Conservation (phyloP, 345 rosid species). For the Euphorbia pulcherrima region DNA sequence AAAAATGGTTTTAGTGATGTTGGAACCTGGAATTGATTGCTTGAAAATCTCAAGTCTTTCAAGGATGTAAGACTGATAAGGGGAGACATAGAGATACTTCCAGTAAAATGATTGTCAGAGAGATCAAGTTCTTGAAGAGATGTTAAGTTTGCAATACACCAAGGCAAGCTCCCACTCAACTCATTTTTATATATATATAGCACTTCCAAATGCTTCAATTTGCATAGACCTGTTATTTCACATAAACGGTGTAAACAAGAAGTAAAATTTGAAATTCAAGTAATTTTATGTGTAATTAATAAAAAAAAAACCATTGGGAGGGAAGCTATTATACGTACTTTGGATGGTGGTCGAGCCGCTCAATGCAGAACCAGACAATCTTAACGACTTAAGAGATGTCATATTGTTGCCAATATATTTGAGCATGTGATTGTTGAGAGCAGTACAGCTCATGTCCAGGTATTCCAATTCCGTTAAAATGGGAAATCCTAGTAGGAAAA, state of each 20-base stretch:
- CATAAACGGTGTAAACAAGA: too few relatives aligned
- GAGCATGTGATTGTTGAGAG: too few relatives aligned
- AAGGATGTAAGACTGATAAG: background rate
- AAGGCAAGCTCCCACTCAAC: background rate
- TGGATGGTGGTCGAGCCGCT: background rate
- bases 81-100: background rate
- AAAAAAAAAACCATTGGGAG: background rate
- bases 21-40: background rate
- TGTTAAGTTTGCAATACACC: background rate
- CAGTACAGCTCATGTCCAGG: too few relatives aligned
- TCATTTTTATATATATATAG: background rate
- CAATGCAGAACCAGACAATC: too few relatives aligned
- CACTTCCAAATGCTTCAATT: background rate
- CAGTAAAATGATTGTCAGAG: background rate
- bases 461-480: too few relatives aligned
- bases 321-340: background rate
- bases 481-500: too few relatives aligned
- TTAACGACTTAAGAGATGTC: too few relatives aligned
- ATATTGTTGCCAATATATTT: too few relatives aligned
- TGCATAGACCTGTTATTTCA: background rate
- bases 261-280: background rate
- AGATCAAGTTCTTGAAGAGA: background rate
- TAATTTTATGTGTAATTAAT: background rate
- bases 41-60: background rate
- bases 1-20: background rate